These are phyloP conservation scores for Aspergillus fumigatus DNA, from an alignment of 2,329 filamentous ascomycete genomes.

Conservation along the genomic window DNA sequence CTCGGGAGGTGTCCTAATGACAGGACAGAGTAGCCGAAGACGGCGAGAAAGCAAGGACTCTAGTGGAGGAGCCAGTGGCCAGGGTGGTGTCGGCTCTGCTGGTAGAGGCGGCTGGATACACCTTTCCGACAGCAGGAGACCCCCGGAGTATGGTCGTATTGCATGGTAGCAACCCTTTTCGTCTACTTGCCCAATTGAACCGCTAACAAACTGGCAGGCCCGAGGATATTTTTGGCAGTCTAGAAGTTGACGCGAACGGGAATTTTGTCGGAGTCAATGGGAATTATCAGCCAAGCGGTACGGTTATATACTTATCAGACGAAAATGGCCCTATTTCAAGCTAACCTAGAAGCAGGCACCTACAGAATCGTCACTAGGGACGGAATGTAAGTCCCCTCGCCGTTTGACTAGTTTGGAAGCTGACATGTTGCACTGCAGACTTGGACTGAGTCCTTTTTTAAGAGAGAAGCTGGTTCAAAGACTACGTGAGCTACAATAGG, in stretches of 20 bases:
- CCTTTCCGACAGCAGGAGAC: constrained; percentile 56
- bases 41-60: constrained; percentile 40
- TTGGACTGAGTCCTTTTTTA: constrained; percentile 47
- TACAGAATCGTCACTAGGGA: constrained; percentile 58
- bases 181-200: not conserved
- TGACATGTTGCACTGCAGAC: constrained; percentile 29
- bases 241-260: constrained; percentile 57
- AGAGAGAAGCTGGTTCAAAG: constrained; percentile 47
- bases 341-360: constrained; percentile 38
- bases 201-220: constrained; percentile 37
- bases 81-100: constrained; percentile 55
- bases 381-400: constrained; percentile 48
- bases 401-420: constrained; percentile 3
- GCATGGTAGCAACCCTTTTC: constrained; percentile 42
- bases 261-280: constrained; percentile 54
- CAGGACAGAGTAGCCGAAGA: constrained; percentile 28
- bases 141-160: constrained; percentile 61
- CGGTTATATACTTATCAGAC: not conserved
- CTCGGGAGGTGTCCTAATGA: constrained; percentile 47
- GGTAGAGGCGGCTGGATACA: constrained; percentile 60
- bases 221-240: constrained; percentile 62
- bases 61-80: constrained; percentile 53
- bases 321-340: not conserved
- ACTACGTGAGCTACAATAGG: constrained; percentile 31
- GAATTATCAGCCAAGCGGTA: constrained; percentile 57